Conservation (phyloP, 1,284 basidiomycete species). For the Sporisorium sorghi region DNA sequence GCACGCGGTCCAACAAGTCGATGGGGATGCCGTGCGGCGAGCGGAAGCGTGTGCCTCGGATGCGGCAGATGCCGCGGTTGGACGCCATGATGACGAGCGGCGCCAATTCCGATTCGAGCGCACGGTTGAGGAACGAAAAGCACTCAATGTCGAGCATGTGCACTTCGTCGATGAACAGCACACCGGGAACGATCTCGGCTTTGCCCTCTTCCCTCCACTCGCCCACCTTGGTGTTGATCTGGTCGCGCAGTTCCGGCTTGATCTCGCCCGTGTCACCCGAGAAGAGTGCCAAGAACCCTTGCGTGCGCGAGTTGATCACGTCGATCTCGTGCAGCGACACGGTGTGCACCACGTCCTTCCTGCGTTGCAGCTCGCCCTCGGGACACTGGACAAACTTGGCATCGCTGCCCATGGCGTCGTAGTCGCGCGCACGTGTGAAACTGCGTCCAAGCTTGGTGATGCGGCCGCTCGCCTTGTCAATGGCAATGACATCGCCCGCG, state of each 20-base stretch:
- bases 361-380: conserved; percentile 95
- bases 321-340: conserved; percentile 98
- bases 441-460: conserved; percentile 95
- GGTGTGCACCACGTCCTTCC: conserved; percentile 95
- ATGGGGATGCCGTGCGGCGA: conserved; percentile 94
- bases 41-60: conserved; percentile 92
- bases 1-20: conserved; percentile 90
- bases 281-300: conserved; percentile 79
- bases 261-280: conserved; percentile 94
- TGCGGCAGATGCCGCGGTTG: conserved; percentile 92
- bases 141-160: conserved; percentile 99
- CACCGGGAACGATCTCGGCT: conserved; percentile 93
- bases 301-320: conserved; percentile 97
- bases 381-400: conserved; percentile 98
- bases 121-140: conserved; percentile 97
- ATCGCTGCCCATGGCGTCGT: conserved; percentile 92
- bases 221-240: conserved; percentile 95
- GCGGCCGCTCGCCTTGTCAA: conserved; percentile 96
- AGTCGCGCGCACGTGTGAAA: conserved; percentile 94
- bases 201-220: conserved; percentile 99
- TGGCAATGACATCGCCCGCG: conserved; percentile 93
- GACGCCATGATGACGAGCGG: conserved; percentile 98
- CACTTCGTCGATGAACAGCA: conserved; percentile 76
- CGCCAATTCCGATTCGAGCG: conserved; percentile 90
- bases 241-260: conserved; percentile 94